Conservation (phyloP, 1,284 basidiomycete species). For the Cutaneotrichosporon dermatis region DNA sequence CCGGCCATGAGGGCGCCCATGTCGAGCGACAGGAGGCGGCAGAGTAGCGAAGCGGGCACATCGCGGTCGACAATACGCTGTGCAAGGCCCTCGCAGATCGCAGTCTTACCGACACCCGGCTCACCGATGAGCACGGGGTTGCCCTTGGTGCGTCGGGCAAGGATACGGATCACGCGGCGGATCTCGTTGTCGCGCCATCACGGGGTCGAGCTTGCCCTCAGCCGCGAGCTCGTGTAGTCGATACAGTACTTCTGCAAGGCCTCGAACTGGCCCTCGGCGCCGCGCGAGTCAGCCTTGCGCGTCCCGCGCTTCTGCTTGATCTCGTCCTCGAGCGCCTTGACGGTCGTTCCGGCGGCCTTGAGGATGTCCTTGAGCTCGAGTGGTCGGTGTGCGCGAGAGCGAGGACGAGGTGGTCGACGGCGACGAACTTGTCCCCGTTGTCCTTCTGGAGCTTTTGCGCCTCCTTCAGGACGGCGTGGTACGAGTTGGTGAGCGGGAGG, state of each 20-base stretch:
- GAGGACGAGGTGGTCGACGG: conserved; percentile 76
- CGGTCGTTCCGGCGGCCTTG: conserved; percentile 51
- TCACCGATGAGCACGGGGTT: conserved; percentile 63
- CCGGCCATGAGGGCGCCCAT: conserved; percentile 96
- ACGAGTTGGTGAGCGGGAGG: conserved; percentile 57
- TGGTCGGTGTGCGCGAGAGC: conserved; percentile 60
- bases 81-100: conserved; percentile 91
- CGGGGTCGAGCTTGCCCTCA: conserved; percentile 56
- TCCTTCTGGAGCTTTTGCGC: conserved; percentile 77
- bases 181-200: conserved; percentile 56
- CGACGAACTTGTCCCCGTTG: conserved; percentile 82
- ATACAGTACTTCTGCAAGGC: conserved; percentile 50
- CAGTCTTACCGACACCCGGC: conserved; percentile 89
- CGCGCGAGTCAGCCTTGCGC: conserved; percentile 54
- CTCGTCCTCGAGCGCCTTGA: conserved; percentile 53
- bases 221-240: conserved; percentile 51
- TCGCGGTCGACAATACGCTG: conserved; percentile 94
- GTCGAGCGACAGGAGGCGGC: conserved; percentile 69
- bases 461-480: conserved; percentile 68
- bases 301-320: conserved; percentile 53
- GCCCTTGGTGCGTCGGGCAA: conserved; percentile 63
- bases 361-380: conserved; percentile 49
- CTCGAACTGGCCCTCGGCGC: conserved; percentile 52
- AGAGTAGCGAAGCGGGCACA: conserved; percentile 82
- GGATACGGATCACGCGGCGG: conserved; percentile 62